Evolutionary conservation across 805 yeast species (phyloP).

Genomic region (Nakazawaea pomicola): DNA sequence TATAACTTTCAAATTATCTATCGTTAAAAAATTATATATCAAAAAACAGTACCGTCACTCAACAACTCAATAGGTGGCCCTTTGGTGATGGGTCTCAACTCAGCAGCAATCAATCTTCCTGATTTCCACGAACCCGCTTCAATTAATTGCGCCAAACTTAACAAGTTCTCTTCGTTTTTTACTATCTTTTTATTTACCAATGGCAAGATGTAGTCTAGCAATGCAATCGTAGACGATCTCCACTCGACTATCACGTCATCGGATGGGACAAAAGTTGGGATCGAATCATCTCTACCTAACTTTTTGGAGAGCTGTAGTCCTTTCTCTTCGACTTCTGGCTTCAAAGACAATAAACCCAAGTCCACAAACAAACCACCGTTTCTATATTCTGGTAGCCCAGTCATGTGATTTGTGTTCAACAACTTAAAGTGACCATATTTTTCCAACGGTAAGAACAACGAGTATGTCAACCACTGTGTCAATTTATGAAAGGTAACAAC

Average conservation of each 20-base stretch:
- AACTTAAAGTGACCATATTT: conserved; percentile 38
- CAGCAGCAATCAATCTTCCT: conserved; percentile 56
- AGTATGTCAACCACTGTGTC: conserved; percentile 65
- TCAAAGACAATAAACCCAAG: conserved; percentile 43
- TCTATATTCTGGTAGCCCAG: conserved; percentile 58
- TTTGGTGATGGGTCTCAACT: conserved; percentile 39
- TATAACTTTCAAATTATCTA: too few species aligned
- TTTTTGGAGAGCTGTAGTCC: conserved; percentile 34
- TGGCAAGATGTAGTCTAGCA: conserved; percentile 49
- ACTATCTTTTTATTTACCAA: conserved; percentile 43
- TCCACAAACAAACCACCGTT: conserved; percentile 64
- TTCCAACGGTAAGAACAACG: conserved; percentile 48
- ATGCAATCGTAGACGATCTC: conserved; percentile 57
- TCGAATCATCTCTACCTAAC: conserved; percentile 22
- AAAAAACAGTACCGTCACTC: conserved; percentile 66
- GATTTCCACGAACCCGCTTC: conserved; percentile 71
- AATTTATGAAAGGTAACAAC: conserved; percentile 62
- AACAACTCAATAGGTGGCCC: conserved; percentile 62
- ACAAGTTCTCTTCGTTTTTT: conserved; percentile 23
- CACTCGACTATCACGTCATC: conserved; percentile 64
- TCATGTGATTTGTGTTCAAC: conserved; percentile 35
- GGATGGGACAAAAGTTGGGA: conserved; percentile 48
- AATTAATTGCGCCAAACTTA: conserved; percentile 51
- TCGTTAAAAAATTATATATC: conserved; percentile 9
- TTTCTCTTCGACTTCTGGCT: conserved; percentile 30